phyloP scores from a whole-genome alignment of 1,284 basidiomycete species.

The Ganoderma leucocontextum region DNA sequence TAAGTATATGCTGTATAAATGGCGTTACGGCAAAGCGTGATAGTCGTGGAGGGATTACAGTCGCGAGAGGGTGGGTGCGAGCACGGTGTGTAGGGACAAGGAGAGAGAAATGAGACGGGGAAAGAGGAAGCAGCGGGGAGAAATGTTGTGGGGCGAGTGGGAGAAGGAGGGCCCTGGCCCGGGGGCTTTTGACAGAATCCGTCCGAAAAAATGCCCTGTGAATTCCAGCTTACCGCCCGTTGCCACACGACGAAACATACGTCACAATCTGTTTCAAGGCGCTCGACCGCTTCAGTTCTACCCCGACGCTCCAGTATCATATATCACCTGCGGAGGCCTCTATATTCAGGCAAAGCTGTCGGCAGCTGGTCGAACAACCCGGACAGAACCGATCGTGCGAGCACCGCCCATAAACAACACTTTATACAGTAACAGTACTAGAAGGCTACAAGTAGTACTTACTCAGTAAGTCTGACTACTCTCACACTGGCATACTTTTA shows the following conservation, averaged over 20 bases:
- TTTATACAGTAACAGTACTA: too few relatives aligned
- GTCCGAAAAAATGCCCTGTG: conserved; percentile 18
- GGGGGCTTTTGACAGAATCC: conserved; percentile 2
- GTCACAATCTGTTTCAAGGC: conserved; percentile 1
- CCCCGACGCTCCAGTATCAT: neutral
- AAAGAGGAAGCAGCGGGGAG: neutral
- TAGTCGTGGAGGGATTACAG: conserved; percentile 24
- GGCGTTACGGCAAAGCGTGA: conserved; percentile 21
- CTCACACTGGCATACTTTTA: too few relatives aligned
- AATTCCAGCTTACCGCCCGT: conserved; percentile 19
- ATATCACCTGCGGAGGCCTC: too few relatives aligned
- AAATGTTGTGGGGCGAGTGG: neutral
- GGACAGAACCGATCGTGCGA: too few relatives aligned
- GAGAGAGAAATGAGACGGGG: conserved; percentile 2
- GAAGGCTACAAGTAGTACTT: too few relatives aligned
- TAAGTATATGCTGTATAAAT: conserved; percentile 5
- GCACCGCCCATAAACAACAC: too few relatives aligned
- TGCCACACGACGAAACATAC: conserved; percentile 11
- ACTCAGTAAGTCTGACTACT: too few relatives aligned
- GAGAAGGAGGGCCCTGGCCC: too few relatives aligned
- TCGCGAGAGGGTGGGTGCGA: neutral
- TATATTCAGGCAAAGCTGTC: too few relatives aligned
- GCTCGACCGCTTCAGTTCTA: neutral
- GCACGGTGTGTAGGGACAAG: neutral
- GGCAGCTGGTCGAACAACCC: too few relatives aligned